Evolutionary conservation across 371 early-diverging fungal genomes (phyloP).

Genomic region (Mortierella sp.): DNA sequence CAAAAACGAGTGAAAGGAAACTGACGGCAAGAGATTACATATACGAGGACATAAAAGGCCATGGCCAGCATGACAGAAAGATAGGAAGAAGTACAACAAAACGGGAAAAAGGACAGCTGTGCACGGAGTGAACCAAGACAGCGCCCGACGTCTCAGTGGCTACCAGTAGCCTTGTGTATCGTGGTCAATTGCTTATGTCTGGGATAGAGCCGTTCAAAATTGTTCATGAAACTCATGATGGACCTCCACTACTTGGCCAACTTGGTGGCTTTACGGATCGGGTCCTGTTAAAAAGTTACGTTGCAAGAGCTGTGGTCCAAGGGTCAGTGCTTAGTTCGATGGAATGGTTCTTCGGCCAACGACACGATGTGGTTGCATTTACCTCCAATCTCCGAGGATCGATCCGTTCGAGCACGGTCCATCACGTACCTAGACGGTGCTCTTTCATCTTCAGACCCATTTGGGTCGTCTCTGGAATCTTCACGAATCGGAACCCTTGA

Average conservation of each 20-base stretch:
- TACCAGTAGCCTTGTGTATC: too few relatives aligned
- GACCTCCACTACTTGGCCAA: too few relatives aligned
- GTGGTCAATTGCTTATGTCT: too few relatives aligned
- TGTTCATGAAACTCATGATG: too few relatives aligned
- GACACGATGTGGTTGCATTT: background rate
- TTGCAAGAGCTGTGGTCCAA: too few relatives aligned
- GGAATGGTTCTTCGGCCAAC: too few relatives aligned
- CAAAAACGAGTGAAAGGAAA: background rate
- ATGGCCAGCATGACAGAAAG: slow-evolving; percentile 18
- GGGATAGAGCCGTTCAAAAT: too few relatives aligned
- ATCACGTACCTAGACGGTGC: slow-evolving; percentile 12
- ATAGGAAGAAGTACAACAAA: background rate
- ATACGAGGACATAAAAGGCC: slow-evolving; percentile 1
- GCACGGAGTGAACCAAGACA: too few relatives aligned
- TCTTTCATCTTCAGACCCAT: slow-evolving; percentile 7
- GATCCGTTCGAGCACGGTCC: slow-evolving; percentile 23
- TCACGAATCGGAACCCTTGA: background rate
- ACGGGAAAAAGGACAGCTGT: background rate
- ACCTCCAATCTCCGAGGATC: slow-evolving; percentile 32
- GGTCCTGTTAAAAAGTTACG: too few relatives aligned
- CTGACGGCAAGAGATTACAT: background rate
- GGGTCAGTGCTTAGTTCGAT: too few relatives aligned
- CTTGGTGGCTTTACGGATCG: too few relatives aligned
- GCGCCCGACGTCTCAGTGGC: too few relatives aligned
- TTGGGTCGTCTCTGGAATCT: background rate